A percentile compares a stretch with the other conserved stretches of the same genome.
Conservation (phyloP, 345 rosid genomes). For the Eucalyptus melliodora region DNA sequence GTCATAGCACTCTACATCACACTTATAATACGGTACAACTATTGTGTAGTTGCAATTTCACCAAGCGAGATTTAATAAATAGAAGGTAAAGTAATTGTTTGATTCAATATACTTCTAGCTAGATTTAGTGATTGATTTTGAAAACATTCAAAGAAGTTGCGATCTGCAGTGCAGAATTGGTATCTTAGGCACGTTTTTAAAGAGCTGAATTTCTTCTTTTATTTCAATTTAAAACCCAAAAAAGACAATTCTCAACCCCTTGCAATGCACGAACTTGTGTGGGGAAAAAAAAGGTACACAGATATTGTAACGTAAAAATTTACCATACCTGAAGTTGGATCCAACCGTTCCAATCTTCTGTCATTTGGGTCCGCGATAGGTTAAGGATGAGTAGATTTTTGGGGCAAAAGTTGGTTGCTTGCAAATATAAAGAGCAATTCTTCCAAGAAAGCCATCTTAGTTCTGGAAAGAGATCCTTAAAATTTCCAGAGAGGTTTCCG, state of each 20-base stretch:
- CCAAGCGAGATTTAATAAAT: too few species aligned
- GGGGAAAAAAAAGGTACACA: not conserved
- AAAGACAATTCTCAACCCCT: not conserved
- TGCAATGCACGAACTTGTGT: not conserved
- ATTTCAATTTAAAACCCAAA: not conserved
- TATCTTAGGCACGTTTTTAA: not conserved
- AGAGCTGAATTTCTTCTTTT: not conserved
- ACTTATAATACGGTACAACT: not conserved
- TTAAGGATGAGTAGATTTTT: not conserved
- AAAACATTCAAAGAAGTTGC: not conserved
- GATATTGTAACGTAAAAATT: not conserved
- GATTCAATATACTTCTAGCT: not conserved
- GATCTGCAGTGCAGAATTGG: not conserved
- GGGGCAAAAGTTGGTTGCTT: not conserved
- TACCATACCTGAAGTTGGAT: not conserved
- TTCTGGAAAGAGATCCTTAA: not conserved
- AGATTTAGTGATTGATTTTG: not conserved
- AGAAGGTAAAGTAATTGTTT: not conserved
- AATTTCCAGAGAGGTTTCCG: not conserved
- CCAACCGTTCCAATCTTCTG: not conserved
- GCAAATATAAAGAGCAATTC: not conserved
- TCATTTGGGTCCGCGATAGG: not conserved
- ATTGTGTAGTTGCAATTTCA: not conserved
- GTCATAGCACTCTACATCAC: too few species aligned
- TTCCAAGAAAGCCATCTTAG: not conserved